Percentiles rank a stretch among this genome's conserved stretches.
Conservation (phyloP, 192 early-diverging fungal genomes). For the Podila epicladia region DNA sequence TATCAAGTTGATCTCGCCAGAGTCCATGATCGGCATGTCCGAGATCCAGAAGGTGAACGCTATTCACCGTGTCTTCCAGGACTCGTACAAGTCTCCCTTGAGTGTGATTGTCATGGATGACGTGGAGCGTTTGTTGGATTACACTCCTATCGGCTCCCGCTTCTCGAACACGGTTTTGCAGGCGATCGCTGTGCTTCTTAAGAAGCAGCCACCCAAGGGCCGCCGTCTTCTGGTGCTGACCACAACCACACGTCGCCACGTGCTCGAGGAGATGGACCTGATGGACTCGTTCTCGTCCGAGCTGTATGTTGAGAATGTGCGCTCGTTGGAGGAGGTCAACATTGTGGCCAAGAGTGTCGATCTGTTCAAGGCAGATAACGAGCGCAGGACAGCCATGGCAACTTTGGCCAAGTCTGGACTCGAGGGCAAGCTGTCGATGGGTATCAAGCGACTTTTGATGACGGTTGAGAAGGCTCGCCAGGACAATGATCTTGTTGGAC, state of each 20-base stretch:
- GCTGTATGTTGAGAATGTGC: conserved; percentile 83
- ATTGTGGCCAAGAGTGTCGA: conserved; percentile 74
- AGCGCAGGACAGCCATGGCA: conserved; percentile 64
- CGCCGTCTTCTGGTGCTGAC: conserved; percentile 89
- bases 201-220: conserved; percentile 89
- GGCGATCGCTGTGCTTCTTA: conserved; percentile 91
- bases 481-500: conserved; percentile 80
- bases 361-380: conserved; percentile 72
- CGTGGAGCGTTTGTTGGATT: conserved; percentile 92
- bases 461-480: conserved; percentile 92
- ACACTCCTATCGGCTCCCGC: conserved; percentile 93
- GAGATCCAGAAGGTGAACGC: conserved; percentile 85
- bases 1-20: conserved; percentile 96
- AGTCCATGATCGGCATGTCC: conserved; percentile 91
- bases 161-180: conserved; percentile 96
- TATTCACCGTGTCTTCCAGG: conserved; percentile 95
- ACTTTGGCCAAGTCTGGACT: conserved; percentile 63
- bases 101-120: conserved; percentile 95
- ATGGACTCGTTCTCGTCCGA: conserved; percentile 86
- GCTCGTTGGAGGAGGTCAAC: conserved; percentile 75
- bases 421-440: conserved; percentile 73
- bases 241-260: conserved; percentile 84
- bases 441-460: conserved; percentile 94
- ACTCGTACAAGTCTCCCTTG: conserved; percentile 95
- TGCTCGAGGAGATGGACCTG: conserved; percentile 90